Evolutionary conservation across 768 basidiomycete species (phyloP), one percentile per base, ranked within the genome.

Genomic region (Pulveroboletus sp.): DNA sequence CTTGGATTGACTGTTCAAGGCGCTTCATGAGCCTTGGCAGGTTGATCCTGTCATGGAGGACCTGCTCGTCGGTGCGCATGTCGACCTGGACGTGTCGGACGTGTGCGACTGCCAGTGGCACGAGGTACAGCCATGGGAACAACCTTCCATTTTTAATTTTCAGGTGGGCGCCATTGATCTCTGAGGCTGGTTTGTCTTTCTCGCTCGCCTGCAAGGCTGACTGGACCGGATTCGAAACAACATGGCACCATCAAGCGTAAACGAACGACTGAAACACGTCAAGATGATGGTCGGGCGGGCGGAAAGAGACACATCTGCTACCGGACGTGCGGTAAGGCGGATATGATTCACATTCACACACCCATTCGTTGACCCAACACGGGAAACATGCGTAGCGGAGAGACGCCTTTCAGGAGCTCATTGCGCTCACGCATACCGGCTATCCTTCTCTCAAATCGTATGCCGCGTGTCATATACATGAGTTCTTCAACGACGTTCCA

Each of bases 21-120:
- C 81, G 65, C 37, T 75, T 72, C 5, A 89, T 65, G 7, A 90
- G 74, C 41, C 84, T 75, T 10, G 69, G 67, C 9, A 90, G 71
- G 65, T 90, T 90, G 12, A 90, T 78, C 55, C 79, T 76, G 69
- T 90, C 84, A 49, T 86, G 87, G 32, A 58, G 49, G 16, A 50
- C 49, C 49, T 67, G 63, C 37, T 67, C 67, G 49, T 57, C 49
- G 31, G 63, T 66, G 14, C 59, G 65, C 66, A 67, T 67, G 49
- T 32, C 49, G 47, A 47, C 23, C 42, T 31, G 9, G 55, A 47
- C 38, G 47, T 46, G 39, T 19, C 25, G 20, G 39, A 41, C 39
- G 50, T 3, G 27, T 29, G 9, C 2, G 12, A 29, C 2, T 29
- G n/a, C n/a, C n/a, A n/a, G n/a, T 29, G 8, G 27, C 27, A 29